Percentiles rank a stretch among this genome's conserved stretches.
These are phyloP conservation scores for Termitomyces sp. DNA, from an alignment of 768 basidiomycete species.

Conservation along the genomic window DNA sequence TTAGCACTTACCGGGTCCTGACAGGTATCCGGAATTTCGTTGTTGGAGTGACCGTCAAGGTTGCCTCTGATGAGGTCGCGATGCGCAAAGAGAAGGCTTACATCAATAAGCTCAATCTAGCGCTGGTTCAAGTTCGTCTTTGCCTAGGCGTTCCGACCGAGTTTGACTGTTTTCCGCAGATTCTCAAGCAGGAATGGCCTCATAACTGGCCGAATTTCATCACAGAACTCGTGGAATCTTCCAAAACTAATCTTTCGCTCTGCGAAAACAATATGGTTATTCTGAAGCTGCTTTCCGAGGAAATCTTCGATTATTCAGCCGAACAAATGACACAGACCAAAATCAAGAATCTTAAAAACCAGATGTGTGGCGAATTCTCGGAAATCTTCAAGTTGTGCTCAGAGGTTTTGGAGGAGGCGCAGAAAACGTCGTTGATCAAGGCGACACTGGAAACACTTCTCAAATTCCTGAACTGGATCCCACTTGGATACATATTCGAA, in stretches of 20 bases:
- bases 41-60: conserved; percentile 88
- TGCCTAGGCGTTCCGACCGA: conserved; percentile 3
- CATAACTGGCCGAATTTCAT: conserved; percentile 99
- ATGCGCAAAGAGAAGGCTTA: conserved; percentile 93
- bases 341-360: conserved; percentile 95
- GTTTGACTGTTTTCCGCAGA: conserved; percentile 42
- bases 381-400: conserved; percentile 98
- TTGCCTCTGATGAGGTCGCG: conserved; percentile 83
- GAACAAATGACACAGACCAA: conserved; percentile 98
- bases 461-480: conserved; percentile 98
- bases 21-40: conserved; percentile 95
- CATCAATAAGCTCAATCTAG: conserved; percentile 94
- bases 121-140: conserved; percentile 78
- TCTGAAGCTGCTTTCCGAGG: conserved; percentile 93
- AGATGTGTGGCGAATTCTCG: conserved; percentile 95
- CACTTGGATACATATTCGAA: conserved; percentile 97
- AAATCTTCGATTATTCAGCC: conserved; percentile 98
- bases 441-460: conserved; percentile 93
- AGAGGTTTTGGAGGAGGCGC: conserved; percentile 95
- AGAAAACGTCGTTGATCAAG: conserved; percentile 90
- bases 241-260: conserved; percentile 90
- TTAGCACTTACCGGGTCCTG: not conserved
- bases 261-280: conserved; percentile 99
- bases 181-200: conserved; percentile 99
- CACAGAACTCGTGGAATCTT: conserved; percentile 93